Evolutionary conservation across 805 yeast genomes (phyloP), one percentile per base, ranked within the genome.

Genomic region (Candida oleophila): DNA sequence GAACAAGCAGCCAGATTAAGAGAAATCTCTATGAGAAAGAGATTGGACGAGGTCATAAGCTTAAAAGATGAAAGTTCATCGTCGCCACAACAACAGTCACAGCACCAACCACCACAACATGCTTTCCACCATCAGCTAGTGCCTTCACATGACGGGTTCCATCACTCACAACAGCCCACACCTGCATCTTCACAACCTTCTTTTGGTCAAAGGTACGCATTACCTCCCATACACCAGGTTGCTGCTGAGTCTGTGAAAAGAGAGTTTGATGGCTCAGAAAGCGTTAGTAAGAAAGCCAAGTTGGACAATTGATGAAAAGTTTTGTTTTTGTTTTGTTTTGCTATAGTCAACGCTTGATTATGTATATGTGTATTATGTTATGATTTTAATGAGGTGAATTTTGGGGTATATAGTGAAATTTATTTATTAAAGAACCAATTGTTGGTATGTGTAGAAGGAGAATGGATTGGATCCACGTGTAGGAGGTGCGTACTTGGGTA

Each of bases 1-100:
- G 84, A 80, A 56, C 73, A 67, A 48, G 83, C 82, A 4, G 76
- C 80, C 0, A 72, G 80, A 49, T 69, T 76, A 46, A 64, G 82
- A 45, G 82, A 78, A 53, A 59, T 56, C 34, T 64, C 78, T 14
- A 66, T 78, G 68, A 69, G 74, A 50, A 74, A 72, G 51, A 56
- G 82, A 41, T 64, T 78, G 42, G 82, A 78, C 48, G 82, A 77
- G 47, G 57, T 69, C 33, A 54, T 68, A 43, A 55, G 49, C 42
- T 53, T 67, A 22, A 64, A 61, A 35, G 70, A 62, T 3, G 39
- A 40, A 9, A 16, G 9, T 9, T 19, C 19, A 9, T 9, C 14
- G 12, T 4, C 21, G 8, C 37, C 5, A 15, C 21, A 12, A 16
- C n/a, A 7, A 16, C 16, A 36, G 22, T n/a, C 18, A 4, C 43